A percentile compares a stretch with the other conserved stretches of the same genome.
phyloP scores from a whole-genome alignment of 345 rosid genomes.

The Hibiscus mutabilis region DNA sequence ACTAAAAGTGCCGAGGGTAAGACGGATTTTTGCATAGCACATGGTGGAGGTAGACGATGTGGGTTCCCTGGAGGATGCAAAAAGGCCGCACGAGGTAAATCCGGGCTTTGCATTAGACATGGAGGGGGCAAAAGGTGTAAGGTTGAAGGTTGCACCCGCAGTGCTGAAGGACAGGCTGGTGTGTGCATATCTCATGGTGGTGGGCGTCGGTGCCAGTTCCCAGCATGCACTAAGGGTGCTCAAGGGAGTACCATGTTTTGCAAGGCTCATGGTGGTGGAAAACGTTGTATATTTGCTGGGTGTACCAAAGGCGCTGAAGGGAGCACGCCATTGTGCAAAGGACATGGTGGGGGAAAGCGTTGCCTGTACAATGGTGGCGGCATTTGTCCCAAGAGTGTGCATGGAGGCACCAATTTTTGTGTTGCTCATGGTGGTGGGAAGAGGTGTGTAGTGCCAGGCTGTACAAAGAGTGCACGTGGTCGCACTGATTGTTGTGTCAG shows the following conservation, averaged over 20 bases:
- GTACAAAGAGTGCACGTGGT: conserved; percentile 93
- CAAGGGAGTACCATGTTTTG: conserved; percentile 91
- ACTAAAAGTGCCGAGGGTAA: conserved; percentile 96
- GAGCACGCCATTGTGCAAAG: conserved; percentile 92
- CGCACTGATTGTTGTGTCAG: conserved; percentile 85
- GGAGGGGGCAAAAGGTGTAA: conserved; percentile 98
- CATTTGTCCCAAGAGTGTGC: conserved; percentile 92
- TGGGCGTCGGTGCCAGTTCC: conserved; percentile 74
- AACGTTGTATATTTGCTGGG: conserved; percentile 83
- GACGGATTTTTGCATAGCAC: conserved; percentile 85
- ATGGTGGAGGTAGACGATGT: conserved; percentile 93
- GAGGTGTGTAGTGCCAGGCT: conserved; percentile 76
- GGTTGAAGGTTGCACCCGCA: conserved; percentile 67
- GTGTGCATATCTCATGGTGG: conserved; percentile 99
- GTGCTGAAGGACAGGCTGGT: conserved; percentile 97
- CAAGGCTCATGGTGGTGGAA: conserved; percentile 98
- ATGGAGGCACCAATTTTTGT: conserved; percentile 90
- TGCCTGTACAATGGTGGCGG: conserved; percentile 91
- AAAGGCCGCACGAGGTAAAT: conserved; percentile 95
- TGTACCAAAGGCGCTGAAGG: conserved; percentile 98
- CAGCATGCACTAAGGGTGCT: conserved; percentile 70
- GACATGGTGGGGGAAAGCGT: conserved; percentile 96
- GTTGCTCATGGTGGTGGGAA: conserved; percentile 98
- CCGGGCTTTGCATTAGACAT: conserved; percentile 89
- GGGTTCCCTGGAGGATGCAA: conserved; percentile 59